These are phyloP conservation scores for Gossypium mustelinum DNA, from an alignment of 345 rosid species.

Conservation along the genomic window DNA sequence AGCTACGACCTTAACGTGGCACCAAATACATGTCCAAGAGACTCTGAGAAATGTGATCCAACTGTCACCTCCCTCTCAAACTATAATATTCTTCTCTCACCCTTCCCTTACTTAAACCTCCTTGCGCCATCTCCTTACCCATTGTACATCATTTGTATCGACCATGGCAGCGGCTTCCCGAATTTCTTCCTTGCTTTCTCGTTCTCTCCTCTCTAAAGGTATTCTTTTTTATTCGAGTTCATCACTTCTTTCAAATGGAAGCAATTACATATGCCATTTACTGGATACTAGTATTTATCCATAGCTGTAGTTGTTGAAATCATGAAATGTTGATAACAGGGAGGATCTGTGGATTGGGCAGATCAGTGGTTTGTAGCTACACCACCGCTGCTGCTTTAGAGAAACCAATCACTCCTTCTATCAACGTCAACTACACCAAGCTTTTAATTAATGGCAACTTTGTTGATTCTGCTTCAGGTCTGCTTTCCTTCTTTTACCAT, in stretches of 20 bases:
- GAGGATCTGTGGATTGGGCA: slow-evolving; percentile 26
- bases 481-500: not conserved
- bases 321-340: slow-evolving; percentile 34
- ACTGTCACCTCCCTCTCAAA: not conserved
- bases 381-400: slow-evolving; percentile 52
- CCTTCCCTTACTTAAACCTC: not conserved
- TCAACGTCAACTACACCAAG: slow-evolving; percentile 49
- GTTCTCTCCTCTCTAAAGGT: slow-evolving; percentile 39
- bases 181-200: slow-evolving; percentile 47
- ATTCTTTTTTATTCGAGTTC: not conserved
- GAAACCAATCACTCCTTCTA: slow-evolving; percentile 44
- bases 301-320: not conserved
- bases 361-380: slow-evolving; percentile 36
- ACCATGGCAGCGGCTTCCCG: slow-evolving; percentile 50
- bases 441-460: slow-evolving; percentile 71
- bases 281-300: not conserved
- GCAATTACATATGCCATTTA: too few relatives aligned
- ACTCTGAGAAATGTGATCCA: not conserved
- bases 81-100: not conserved
- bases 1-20: not conserved
- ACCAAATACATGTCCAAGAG: not conserved
- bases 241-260: not conserved
- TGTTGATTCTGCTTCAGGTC: slow-evolving; percentile 87
- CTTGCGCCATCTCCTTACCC: not conserved
- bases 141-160: not conserved